Conservation (phyloP, 306 rosid genomes). For the Prunus salicina region DNA sequence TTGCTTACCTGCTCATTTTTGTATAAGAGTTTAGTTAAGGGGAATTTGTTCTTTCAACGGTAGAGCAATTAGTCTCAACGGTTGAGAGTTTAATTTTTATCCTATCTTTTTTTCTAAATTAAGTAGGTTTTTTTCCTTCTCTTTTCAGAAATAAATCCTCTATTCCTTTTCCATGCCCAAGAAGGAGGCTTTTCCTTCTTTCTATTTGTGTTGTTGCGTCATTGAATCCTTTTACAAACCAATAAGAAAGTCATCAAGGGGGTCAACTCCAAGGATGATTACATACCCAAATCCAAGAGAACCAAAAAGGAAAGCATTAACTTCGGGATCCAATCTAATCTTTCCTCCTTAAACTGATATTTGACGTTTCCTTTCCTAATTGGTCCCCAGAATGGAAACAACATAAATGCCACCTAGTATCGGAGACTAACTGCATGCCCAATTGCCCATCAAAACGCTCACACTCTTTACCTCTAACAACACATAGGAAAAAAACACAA, state of each 20-base stretch:
- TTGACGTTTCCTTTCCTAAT: not conserved
- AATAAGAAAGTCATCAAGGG: not conserved
- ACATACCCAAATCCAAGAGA: constrained; percentile 2
- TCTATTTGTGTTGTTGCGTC: not conserved
- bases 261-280: constrained; percentile 7
- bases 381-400: not conserved
- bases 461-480: not conserved
- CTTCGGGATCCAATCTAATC: not conserved
- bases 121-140: too few species aligned
- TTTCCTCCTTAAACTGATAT: not conserved
- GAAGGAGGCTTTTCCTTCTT: too few species aligned
- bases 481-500: not conserved
- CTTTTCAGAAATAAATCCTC: too few species aligned
- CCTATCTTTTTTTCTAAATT: too few species aligned
- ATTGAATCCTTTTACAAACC: not conserved
- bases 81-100: too few species aligned
- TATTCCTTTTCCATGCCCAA: too few species aligned
- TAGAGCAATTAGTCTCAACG: too few species aligned
- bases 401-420: constrained; percentile 6
- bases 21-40: too few species aligned
- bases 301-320: not conserved
- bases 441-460: constrained; percentile 12
- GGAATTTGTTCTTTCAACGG: too few species aligned
- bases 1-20: too few species aligned
- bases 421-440: constrained; percentile 20